phyloP scores from a whole-genome alignment of 352 stramenopile species.

The Phytophthora fragariaefolia region DNA sequence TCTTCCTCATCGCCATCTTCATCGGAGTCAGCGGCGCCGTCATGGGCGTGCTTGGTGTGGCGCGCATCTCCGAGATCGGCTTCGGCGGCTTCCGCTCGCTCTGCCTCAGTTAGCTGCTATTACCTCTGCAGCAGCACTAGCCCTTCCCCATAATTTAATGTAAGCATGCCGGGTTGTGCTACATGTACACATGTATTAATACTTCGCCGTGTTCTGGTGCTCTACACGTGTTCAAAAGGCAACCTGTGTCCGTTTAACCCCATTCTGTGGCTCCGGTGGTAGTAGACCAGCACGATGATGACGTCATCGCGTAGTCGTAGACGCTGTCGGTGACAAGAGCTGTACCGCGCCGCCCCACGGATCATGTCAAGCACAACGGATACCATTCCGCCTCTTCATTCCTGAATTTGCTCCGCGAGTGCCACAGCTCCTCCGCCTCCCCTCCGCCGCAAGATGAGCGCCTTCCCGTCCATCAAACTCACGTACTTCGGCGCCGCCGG shows the following conservation, averaged over 20 bases:
- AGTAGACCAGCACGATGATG: not conserved
- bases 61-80: constrained; percentile 66
- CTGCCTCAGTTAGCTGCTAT: constrained; percentile 38
- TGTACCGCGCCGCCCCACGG: not conserved
- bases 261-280: constrained; percentile 10
- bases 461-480: constrained; percentile 62
- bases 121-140: constrained; percentile 9
- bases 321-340: not conserved
- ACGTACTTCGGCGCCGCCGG: constrained; percentile 63
- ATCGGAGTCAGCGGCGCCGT: constrained; percentile 75
- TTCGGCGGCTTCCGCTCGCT: constrained; percentile 77
- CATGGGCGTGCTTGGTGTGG: constrained; percentile 75
- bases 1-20: constrained; percentile 76
- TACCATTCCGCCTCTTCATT: constrained; percentile 32
- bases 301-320: constrained; percentile 17
- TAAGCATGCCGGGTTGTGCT: not conserved
- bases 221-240: not conserved
- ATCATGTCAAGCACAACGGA: constrained; percentile 2
- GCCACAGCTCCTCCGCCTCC: constrained; percentile 1
- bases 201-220: not conserved
- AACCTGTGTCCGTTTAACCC: constrained; percentile 3
- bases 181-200: not conserved
- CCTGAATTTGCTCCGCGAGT: constrained; percentile 26
- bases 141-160: constrained; percentile 35
- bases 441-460: constrained; percentile 36